phyloP scores from a whole-genome alignment of 495 filamentous ascomycete species.

The Lentithecium fluviatile region DNA sequence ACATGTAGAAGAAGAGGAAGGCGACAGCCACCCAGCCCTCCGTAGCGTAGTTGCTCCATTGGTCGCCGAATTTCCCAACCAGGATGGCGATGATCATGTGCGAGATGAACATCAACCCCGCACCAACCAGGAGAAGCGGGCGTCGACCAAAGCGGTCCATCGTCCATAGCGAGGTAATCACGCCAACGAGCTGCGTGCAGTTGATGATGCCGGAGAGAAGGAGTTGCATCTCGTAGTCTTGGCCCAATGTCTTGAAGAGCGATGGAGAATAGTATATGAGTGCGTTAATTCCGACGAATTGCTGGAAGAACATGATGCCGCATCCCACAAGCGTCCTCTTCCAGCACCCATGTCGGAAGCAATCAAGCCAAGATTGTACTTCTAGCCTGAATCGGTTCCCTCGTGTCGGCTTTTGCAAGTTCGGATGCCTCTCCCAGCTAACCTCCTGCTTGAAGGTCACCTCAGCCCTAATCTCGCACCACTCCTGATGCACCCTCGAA shows the following conservation, averaged over 20 bases:
- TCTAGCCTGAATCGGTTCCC: constrained; percentile 29
- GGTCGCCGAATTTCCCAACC: constrained; percentile 34
- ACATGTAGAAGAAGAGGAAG: constrained; percentile 37
- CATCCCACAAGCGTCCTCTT: constrained; percentile 56
- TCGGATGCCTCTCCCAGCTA: constrained; percentile 33
- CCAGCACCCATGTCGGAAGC: constrained; percentile 52
- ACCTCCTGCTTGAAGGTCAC: constrained; percentile 37
- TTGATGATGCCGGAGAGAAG: constrained; percentile 62
- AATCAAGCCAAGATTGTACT: constrained; percentile 34
- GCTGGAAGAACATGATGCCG: constrained; percentile 57
- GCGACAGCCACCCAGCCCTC: constrained; percentile 40
- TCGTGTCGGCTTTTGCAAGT: constrained; percentile 21
- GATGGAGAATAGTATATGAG: constrained; percentile 56
- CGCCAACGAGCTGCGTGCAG: constrained; percentile 48
- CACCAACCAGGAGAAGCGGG: constrained; percentile 36
- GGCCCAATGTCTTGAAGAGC: constrained; percentile 58
- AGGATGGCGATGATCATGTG: constrained; percentile 41
- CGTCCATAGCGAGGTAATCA: constrained; percentile 30
- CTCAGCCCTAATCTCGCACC: constrained; percentile 40
- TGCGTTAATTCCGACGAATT: constrained; percentile 39
- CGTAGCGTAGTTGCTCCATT: constrained; percentile 36
- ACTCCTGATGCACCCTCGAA: constrained; percentile 37
- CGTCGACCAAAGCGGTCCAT: constrained; percentile 41
- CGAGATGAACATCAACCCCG: constrained; percentile 34
- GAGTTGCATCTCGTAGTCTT: constrained; percentile 56